Evolutionary conservation across 768 basidiomycete genomes (phyloP), one percentile per base, ranked within the genome.

Genomic region (Psilocybe cubensis): DNA sequence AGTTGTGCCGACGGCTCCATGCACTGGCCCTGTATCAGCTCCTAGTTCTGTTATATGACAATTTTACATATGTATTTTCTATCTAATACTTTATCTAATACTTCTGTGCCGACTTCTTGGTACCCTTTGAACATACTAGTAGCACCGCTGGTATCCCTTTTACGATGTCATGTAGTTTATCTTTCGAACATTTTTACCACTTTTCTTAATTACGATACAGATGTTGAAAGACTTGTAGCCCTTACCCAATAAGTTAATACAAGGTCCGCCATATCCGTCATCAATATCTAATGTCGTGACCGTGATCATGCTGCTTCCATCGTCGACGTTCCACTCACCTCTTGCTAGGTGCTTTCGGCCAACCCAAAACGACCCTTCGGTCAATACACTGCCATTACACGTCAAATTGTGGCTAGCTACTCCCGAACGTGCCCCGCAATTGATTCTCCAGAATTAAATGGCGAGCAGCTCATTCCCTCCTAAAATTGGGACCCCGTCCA

Each of bases 1-100:
- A 1, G 44, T 57, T 6, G 53, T 63, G 1, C 70, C 71, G 1
- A 67, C 68, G n/a, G 65, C 67, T 23, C 63, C 68, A 31, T 70
- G 69, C 27, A 70, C 68, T 5, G 68, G 70, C 44, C 57, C 67
- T 28, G 50, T 43, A 11, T 52, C 57, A 17, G 57, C 42, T 21
- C 23, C 44, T 18, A 54, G 51, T 8, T 12, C 61, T 14, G n/a
- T 47, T 4, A 21, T 20, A 5, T 21, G 7, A 44, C n/a, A 5
- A 9, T n/a, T 21, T 6, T n/a, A 38, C 5, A 4, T 38, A 5
- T 14, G 35, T 5, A 17, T 4, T 38, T 38, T 38, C 14, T 38
- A 38, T 38, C 35, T 42, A 8, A 28, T 20, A 17, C 35, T 28
- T 27, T 42, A 25, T 42, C 14, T 42, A 49, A 51, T 43, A 35